Evolutionary conservation across 495 filamentous ascomycete genomes (phyloP).

Genomic region (Bathelium albidoporum): DNA sequence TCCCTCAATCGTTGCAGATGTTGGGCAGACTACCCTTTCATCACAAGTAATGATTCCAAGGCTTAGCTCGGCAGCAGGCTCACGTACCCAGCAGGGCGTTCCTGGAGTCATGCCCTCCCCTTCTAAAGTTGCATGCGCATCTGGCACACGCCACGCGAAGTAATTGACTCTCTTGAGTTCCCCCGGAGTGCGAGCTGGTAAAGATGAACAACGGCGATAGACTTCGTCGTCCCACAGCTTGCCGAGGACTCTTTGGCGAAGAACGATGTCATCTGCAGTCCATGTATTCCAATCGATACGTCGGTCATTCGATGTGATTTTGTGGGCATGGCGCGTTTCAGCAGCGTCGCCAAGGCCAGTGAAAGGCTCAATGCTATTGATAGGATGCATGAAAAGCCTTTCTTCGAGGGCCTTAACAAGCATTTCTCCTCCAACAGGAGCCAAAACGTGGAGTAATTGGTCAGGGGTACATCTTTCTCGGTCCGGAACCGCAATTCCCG

Average conservation of each 20-base stretch:
- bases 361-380: conserved; percentile 24
- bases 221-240: conserved; percentile 42
- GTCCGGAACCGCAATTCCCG: conserved; percentile 41
- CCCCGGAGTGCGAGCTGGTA: neutral
- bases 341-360: neutral
- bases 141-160: conserved; percentile 10
- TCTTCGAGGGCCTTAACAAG: conserved; percentile 28
- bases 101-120: neutral
- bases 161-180: conserved; percentile 12
- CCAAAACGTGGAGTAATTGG: conserved; percentile 34
- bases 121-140: neutral
- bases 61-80: neutral
- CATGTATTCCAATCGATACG: conserved; percentile 45
- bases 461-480: conserved; percentile 20
- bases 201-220: neutral
- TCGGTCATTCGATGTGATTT: conserved; percentile 43
- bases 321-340: conserved; percentile 34
- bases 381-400: conserved; percentile 56
- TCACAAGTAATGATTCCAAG: conserved; percentile 8
- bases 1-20: conserved; percentile 9
- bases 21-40: neutral
- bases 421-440: conserved; percentile 28
- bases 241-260: conserved; percentile 42
- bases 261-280: conserved; percentile 38
- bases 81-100: neutral